These are phyloP conservation scores for Auriscalpium orientale DNA, from an alignment of 768 basidiomycete genomes.

Conservation along the genomic window DNA sequence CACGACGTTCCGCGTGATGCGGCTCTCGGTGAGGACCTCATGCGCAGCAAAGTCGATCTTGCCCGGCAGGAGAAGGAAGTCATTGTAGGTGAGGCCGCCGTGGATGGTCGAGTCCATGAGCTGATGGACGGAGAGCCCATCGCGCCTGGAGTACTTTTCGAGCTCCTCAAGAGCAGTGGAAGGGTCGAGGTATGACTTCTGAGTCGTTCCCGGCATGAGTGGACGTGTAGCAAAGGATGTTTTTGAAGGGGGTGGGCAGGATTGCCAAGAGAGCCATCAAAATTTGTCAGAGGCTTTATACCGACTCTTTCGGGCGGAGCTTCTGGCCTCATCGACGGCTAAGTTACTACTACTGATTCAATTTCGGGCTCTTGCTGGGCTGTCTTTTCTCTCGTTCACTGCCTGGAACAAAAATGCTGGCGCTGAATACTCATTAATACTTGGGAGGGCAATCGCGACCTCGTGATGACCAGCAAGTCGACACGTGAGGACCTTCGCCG, in stretches of 20 bases:
- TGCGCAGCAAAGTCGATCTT: conserved; percentile 90
- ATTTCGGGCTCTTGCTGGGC: too few relatives aligned
- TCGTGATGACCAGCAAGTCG: too few relatives aligned
- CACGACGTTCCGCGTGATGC: conserved; percentile 82
- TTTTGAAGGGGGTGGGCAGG: conserved; percentile 4
- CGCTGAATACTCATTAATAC: too few relatives aligned
- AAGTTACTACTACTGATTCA: too few relatives aligned
- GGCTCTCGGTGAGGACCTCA: conserved; percentile 75
- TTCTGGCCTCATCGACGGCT: too few relatives aligned
- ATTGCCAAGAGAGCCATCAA: not conserved
- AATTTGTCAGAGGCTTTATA: conserved; percentile 1
- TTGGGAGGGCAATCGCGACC: too few relatives aligned
- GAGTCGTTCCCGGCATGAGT: not conserved
- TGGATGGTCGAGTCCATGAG: conserved; percentile 83
- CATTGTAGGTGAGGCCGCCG: conserved; percentile 96
- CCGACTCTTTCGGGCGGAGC: too few relatives aligned
- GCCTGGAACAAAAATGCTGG: too few relatives aligned
- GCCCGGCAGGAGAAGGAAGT: conserved; percentile 90
- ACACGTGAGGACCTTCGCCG: too few relatives aligned
- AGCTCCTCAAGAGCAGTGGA: conserved; percentile 71
- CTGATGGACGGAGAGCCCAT: conserved; percentile 80
- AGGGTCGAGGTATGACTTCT: conserved; percentile 10
- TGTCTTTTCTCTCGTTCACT: too few relatives aligned
- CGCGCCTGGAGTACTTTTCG: conserved; percentile 54
- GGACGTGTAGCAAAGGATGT: not conserved